Percentiles rank a stretch among this genome's conserved stretches.
phyloP scores from a whole-genome alignment of 257 asterid genomes.

The Solanum corneliomulleri region DNA sequence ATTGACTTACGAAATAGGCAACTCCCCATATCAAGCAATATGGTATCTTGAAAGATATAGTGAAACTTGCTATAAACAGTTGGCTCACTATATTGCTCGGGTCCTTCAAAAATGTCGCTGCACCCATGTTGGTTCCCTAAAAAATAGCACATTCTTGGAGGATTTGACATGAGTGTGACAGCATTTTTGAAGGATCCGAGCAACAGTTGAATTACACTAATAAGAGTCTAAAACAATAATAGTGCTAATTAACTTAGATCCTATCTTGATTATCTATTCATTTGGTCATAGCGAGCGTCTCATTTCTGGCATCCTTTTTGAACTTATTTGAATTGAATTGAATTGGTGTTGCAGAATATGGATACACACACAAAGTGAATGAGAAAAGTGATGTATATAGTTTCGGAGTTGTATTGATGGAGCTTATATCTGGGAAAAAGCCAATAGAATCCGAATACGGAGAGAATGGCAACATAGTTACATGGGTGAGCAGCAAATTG shows the following conservation, averaged over 20 bases:
- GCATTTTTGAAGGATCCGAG: neutral
- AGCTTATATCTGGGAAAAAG: conserved; percentile 76
- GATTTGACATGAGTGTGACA: neutral
- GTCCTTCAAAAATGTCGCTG: neutral
- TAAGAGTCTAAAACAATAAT: neutral
- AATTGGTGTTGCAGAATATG: conserved; percentile 51
- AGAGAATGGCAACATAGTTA: conserved; percentile 58
- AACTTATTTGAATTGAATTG: neutral
- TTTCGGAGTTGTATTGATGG: conserved; percentile 89
- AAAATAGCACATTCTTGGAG: neutral
- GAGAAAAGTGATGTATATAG: conserved; percentile 90
- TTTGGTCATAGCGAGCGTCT: neutral
- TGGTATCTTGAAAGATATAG: neutral
- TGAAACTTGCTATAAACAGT: neutral
- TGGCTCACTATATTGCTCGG: neutral
- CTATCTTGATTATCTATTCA: neutral
- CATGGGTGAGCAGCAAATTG: conserved; percentile 66
- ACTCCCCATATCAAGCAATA: neutral
- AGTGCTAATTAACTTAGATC: neutral
- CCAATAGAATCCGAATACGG: conserved; percentile 83
- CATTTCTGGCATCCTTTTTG: neutral
- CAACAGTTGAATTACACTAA: neutral
- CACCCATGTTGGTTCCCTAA: neutral
- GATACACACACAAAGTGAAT: conserved; percentile 53
- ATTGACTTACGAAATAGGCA: neutral